phyloP scores from a whole-genome alignment of 768 basidiomycete genomes.

The Auricularia sp. region DNA sequence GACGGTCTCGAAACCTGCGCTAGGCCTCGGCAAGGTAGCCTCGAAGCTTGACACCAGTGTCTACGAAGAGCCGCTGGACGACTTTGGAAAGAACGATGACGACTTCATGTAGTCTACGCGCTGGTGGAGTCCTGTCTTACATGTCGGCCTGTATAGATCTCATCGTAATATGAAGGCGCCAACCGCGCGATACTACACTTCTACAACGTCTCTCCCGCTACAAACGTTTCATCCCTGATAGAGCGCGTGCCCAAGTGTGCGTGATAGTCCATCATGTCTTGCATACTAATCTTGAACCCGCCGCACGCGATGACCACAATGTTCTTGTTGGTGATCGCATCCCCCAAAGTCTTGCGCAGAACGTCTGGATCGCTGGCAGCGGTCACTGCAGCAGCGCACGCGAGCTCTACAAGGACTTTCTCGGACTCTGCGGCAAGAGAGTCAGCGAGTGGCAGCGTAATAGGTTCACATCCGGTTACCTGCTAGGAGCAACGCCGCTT shows the following conservation, averaged over 20 bases:
- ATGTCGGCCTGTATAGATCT: too few relatives aligned
- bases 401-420: constrained; percentile 62
- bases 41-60: constrained; percentile 63
- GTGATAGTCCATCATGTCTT: constrained; percentile 40
- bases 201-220: too few relatives aligned
- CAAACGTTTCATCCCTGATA: too few relatives aligned
- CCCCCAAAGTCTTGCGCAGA: constrained; percentile 12
- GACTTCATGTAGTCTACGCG: constrained; percentile 75
- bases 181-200: too few relatives aligned
- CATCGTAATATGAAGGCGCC: too few relatives aligned
- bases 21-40: constrained; percentile 64
- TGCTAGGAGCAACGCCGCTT: constrained; percentile 42
- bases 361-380: constrained; percentile 51
- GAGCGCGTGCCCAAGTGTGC: background rate
- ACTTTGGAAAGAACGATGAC: constrained; percentile 61
- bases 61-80: constrained; percentile 88
- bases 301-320: constrained; percentile 62
- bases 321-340: constrained; percentile 4
- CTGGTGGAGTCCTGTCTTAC: background rate
- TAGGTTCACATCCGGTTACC: constrained; percentile 29
- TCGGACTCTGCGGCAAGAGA: constrained; percentile 46
- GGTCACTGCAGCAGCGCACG: constrained; percentile 59
- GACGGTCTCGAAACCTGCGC: constrained; percentile 53
- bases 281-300: constrained; percentile 57
- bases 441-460: background rate